Evolutionary conservation across 208 protist genomes (phyloP), one percentile per base, ranked within the genome.

Genomic region (Naegleria gruberi): DNA sequence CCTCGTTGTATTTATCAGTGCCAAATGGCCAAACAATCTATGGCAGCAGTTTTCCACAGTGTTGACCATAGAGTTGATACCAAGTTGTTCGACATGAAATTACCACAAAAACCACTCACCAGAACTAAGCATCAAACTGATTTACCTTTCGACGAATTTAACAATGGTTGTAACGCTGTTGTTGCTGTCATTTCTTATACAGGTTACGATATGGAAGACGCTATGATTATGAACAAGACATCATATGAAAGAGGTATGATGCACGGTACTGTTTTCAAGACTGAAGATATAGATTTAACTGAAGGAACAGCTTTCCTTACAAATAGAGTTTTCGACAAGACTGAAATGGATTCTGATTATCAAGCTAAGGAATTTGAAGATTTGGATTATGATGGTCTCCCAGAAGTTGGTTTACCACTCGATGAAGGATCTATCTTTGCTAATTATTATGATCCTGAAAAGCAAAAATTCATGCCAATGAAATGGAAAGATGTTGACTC

Each of bases 1-100:
- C 99, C 99, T 51, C 94, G 99, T 87, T 99, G 99, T 93, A 98
- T 99, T 93, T 99, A 99, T 94, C 98, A 99, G 95, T 99, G 98
- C 93, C 96, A 99, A 89, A 99, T 99, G 94, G 98, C 96, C 47
- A 99, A 99, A 93, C 99, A 99, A 93, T 99, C 99, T 19, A 99
- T 99, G 94, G 99, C 98, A 57, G 98, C 96, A 17, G 98, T 99
- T 91, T 90, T 96, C 87, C 96, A 99, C 89, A 92, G 96, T 4
- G 93, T 97, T 43, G 88, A 91, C 82, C 97, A 98, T 94, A 94
- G 98, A 57, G 95, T 95, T 45, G 99, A 99, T 93, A 98, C 98
- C 88, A 99, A 99, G 94, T 90, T 99, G 10, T 99, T 99, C 92
- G 95, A 96, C 46, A 94, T 99, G 51, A 96, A 97, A 90, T 97